Base-by-base conservation (phyloP, 371 early-diverging fungal species). In the Mucor piriformis region DNA sequence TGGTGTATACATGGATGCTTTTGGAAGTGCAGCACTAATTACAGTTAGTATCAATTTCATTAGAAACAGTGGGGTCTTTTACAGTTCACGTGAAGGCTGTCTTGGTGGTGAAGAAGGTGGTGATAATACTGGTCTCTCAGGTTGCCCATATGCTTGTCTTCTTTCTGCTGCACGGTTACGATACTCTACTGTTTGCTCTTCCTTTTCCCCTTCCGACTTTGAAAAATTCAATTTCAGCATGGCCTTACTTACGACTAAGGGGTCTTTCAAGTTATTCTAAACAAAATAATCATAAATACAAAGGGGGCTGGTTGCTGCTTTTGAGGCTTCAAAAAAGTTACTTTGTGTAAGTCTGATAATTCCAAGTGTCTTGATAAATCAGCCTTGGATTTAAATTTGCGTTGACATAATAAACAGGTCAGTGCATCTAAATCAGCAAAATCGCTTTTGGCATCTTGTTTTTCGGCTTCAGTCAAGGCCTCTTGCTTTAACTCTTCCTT, bases 121-220 rank as follows among this genome's bases (percentile, higher is more conserved):
- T 16, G 66, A 55, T 16, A 69, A 56, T 0, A 66, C 46, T 6
- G 82, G 82, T 34, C 74, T 75, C 11, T 83, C 79, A 0, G 86
- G 86, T 37, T 83, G 87, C 0, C 84, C 84, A 69, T 80, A 81
- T n/a, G 83, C 83, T 55, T 84, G 77, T 42, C 89, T 71, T 47
- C 89, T 73, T 64, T 87, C 88, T 20, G 87, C 89, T 15, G 88
- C 88, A 49, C 89, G 70, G 59, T 89, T 87, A 5, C 87, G 76
- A 65, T 89, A 88, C 48, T 64, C 23, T 42, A 47, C 40, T 12
- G 60, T 38, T 66, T 46, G 64, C 37, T 65, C 61, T 16, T 66
- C 60, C 6, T 48, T 25, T 37, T 37, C 33, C 34, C 60, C 34
- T 5, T 70, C 63, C 2, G 52, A 52, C 21, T 73, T 70, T 20